These are phyloP conservation scores for Ophiosphaerella herpotricha DNA, from an alignment of 2,329 filamentous ascomycete species.

Conservation along the genomic window DNA sequence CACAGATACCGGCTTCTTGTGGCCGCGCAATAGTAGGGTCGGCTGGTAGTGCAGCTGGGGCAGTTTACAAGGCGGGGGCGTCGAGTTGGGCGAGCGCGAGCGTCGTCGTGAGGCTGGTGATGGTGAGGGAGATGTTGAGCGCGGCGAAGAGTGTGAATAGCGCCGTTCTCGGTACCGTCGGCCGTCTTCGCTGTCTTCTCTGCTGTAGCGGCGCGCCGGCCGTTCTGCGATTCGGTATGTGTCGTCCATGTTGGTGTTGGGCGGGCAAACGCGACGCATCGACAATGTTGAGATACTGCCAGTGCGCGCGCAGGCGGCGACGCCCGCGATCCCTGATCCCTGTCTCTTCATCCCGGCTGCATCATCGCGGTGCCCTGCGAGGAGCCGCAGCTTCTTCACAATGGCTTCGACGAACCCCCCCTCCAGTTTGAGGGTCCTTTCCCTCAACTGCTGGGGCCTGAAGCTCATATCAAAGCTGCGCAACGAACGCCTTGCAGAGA, in stretches of 20 bases:
- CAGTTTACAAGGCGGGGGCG: constrained; percentile 54
- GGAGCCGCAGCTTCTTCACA: background rate
- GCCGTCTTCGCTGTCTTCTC: constrained; percentile 39
- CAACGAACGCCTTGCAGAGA: constrained; percentile 77
- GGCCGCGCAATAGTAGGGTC: constrained; percentile 74
- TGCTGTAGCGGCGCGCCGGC: constrained; percentile 41
- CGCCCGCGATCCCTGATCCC: background rate
- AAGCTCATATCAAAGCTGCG: constrained; percentile 83
- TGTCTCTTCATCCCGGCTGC: constrained; percentile 15
- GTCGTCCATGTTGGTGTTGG: constrained; percentile 18
- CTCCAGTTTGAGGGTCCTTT: constrained; percentile 73
- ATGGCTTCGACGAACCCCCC: constrained; percentile 43
- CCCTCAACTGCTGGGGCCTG: constrained; percentile 96
- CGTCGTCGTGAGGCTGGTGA: constrained; percentile 20
- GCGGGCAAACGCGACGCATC: constrained; percentile 10
- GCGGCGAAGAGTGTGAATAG: constrained; percentile 23
- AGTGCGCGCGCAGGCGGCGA: constrained; percentile 15
- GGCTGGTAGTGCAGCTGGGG: constrained; percentile 69
- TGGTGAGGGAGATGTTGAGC: constrained; percentile 20
- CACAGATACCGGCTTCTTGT: constrained; percentile 77
- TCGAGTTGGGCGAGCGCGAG: constrained; percentile 26
- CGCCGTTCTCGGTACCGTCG: constrained; percentile 26
- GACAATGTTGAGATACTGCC: constrained; percentile 15
- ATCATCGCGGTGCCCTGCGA: constrained; percentile 9
- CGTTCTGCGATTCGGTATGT: constrained; percentile 40